A percentile compares a stretch with the other conserved stretches of the same genome.
phyloP scores from a whole-genome alignment of 108 stramenopile genomes.

The Seminavis robusta region DNA sequence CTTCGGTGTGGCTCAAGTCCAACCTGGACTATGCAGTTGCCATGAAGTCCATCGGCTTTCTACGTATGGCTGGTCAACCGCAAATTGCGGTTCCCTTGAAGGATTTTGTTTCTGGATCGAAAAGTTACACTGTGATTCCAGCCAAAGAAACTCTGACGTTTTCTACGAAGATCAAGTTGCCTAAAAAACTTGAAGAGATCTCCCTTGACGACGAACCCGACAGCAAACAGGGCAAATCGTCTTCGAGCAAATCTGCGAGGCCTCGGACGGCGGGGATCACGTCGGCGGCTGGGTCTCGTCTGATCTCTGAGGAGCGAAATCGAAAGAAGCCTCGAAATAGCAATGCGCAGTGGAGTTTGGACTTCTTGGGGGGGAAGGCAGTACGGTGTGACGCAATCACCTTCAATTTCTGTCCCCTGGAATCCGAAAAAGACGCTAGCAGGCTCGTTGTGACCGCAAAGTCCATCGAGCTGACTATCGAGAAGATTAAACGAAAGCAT shows the following conservation, averaged over 20 bases:
- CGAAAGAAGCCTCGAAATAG: slow-evolving; percentile 11
- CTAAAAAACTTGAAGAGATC: slow-evolving; percentile 28
- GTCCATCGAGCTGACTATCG: slow-evolving; percentile 37
- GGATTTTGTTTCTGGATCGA: no score
- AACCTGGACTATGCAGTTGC: slow-evolving; percentile 54
- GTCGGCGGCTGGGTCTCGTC: slow-evolving; percentile 55
- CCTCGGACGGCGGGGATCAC: slow-evolving; percentile 42
- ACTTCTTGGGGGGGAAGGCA: slow-evolving; percentile 67
- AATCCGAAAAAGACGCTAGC: slow-evolving; percentile 12
- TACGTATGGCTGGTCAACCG: slow-evolving; percentile 29
- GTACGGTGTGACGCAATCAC: slow-evolving; percentile 60
- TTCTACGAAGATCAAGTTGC: slow-evolving; percentile 28
- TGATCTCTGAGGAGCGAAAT: slow-evolving; percentile 70
- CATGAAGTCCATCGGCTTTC: slow-evolving; percentile 40
- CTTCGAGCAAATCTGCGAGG: slow-evolving; percentile 30
- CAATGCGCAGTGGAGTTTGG: slow-evolving; percentile 22
- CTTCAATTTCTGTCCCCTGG: slow-evolving; percentile 37
- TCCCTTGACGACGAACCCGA: slow-evolving; percentile 26
- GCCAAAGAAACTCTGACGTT: slow-evolving; percentile 26
- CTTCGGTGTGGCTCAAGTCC: slow-evolving; percentile 60
- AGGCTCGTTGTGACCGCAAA: slow-evolving; percentile 1
- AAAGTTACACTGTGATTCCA: slow-evolving; percentile 19
- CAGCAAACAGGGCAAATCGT: slow-evolving; percentile 26
- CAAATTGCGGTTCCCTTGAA: slow-evolving; percentile 18
- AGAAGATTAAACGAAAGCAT: slow-evolving; percentile 19